Conservation (phyloP, 2,329 filamentous ascomycete species). For the Sarocladiaceae sp. region DNA sequence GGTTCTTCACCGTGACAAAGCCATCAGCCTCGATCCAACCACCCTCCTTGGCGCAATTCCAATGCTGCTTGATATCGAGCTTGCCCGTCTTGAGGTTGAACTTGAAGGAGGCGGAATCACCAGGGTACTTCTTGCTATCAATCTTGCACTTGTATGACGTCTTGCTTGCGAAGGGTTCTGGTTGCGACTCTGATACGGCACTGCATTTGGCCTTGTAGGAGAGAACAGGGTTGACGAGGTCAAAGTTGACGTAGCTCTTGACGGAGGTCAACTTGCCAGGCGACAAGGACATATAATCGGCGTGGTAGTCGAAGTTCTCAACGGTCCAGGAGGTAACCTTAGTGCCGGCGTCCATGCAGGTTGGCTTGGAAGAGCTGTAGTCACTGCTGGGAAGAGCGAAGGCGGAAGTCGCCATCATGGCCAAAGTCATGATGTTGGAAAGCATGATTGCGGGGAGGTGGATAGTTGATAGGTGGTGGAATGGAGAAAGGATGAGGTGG, state of each 20-base stretch:
- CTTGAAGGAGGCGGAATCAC: conserved; percentile 33
- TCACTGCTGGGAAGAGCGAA: not conserved
- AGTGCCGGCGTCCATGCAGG: conserved; percentile 3
- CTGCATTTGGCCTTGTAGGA: conserved; percentile 32
- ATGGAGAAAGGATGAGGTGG: not conserved
- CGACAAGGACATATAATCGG: conserved; percentile 43
- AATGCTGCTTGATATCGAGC: conserved; percentile 44
- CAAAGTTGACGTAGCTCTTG: conserved; percentile 46
- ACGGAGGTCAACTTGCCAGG: conserved; percentile 34
- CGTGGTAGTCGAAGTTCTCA: conserved; percentile 42
- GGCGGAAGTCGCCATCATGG: not conserved
- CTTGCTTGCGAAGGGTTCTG: conserved; percentile 47
- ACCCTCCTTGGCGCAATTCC: conserved; percentile 40
- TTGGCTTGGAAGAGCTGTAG: conserved; percentile 1
- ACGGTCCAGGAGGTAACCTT: conserved; percentile 32
- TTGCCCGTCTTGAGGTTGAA: conserved; percentile 31
- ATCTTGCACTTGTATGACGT: conserved; percentile 37
- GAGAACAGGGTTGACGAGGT: conserved; percentile 41
- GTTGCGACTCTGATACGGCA: conserved; percentile 35
- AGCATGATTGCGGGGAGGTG: conserved; percentile 1
- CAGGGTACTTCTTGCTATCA: conserved; percentile 15
- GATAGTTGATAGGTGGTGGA: not conserved
- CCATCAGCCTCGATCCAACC: conserved; percentile 24
- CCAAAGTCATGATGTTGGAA: conserved; percentile 1
- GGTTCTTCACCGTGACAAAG: conserved; percentile 19